Base-by-base conservation (phyloP, 129 eudicot species). In the Saussurea involucrata region DNA sequence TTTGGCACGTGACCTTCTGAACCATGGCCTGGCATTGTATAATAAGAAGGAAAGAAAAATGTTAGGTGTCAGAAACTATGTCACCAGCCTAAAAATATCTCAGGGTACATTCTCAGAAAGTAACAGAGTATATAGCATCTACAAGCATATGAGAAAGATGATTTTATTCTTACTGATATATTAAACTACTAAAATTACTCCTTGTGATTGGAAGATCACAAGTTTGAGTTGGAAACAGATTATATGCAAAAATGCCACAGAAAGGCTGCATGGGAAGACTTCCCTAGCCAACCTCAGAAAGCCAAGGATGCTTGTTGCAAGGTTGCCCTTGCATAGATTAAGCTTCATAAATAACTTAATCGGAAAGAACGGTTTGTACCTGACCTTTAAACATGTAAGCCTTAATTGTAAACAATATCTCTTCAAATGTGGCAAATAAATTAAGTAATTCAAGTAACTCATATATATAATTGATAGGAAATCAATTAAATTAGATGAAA, bases 1-100 rank as follows among this genome's bases (percentile, higher is more conserved):
- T 85, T 86, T 82, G 81, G 77, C 69, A 63, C 1, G 71, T 21
- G 72, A 68, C 46, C 71, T 90, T 78, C 82, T 87, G 85, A 61
- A 65, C 53, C 44, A 53, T 65, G 53, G 87, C 92, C 96, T 90
- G 76, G 29, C 15, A 34, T 37, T 69, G 40, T 40, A 82, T 27
- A 53, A 57, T n/a, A 17, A 9, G 72, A 68, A 25, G 25, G 32
- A 21, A 12, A 74, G 55, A 53, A 65, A 25, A 44, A 34, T 63
- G 55, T 33, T 25, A 28, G 42, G 46, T 24, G n/a, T 71, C 68
- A 55, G 75, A 80, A 49, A 42, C 33, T 64, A 67, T 24, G 27
- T 25, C 44, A 34, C 60, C 55, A 55, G 69, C 63, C 27, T 71
- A 40, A 6, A 78, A 37, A 20, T 53, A 63, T 70, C 55, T 25